phyloP scores from a whole-genome alignment of 2,329 filamentous ascomycete genomes.

The Sclerotinia borealis region DNA sequence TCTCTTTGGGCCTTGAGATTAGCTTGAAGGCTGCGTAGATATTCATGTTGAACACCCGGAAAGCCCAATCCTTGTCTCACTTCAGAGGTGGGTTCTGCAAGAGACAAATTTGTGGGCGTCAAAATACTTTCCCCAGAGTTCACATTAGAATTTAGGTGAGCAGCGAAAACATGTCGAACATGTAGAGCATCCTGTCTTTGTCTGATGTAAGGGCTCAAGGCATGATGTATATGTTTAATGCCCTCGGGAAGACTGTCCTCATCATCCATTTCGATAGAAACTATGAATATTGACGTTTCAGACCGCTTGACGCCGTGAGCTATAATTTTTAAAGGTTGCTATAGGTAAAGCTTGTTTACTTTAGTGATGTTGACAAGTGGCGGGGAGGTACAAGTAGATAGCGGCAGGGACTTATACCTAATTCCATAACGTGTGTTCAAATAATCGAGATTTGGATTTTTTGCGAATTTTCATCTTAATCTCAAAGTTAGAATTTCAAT shows the following conservation, averaged over 20 bases:
- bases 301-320: background rate
- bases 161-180: constrained; percentile 49
- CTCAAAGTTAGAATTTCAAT: too few relatives aligned
- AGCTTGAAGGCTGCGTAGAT: constrained; percentile 47
- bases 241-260: constrained; percentile 31
- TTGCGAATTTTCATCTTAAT: too few relatives aligned
- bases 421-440: too few relatives aligned
- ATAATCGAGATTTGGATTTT: too few relatives aligned
- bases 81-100: constrained; percentile 38
- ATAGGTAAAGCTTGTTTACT: background rate
- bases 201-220: constrained; percentile 48
- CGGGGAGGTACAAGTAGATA: background rate
- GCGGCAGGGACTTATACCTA: too few relatives aligned
- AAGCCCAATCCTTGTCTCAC: constrained; percentile 34
- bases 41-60: constrained; percentile 47
- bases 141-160: constrained; percentile 46
- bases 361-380: background rate
- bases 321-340: background rate
- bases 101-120: constrained; percentile 36
- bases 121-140: constrained; percentile 34
- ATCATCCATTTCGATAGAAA: constrained; percentile 20
- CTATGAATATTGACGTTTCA: background rate
- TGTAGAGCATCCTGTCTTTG: constrained; percentile 51
- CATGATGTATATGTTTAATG: constrained; percentile 37
- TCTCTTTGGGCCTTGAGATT: constrained; percentile 47